phyloP scores from a whole-genome alignment of 371 early-diverging fungal species.

The Basidiobolus meristosporus region DNA sequence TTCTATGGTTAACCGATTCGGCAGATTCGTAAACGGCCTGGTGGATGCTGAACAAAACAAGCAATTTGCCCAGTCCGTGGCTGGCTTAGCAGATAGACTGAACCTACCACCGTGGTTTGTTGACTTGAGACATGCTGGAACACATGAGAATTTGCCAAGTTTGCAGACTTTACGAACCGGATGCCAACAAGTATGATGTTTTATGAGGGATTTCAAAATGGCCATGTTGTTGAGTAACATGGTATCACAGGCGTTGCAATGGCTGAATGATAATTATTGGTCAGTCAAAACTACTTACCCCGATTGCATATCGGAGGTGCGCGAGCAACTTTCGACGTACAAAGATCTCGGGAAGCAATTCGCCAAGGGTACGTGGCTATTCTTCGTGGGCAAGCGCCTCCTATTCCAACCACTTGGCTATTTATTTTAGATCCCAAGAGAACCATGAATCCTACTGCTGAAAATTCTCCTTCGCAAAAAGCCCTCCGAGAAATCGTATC shows the following conservation, averaged over 20 bases:
- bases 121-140: constrained; percentile 40
- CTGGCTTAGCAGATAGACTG: constrained; percentile 24
- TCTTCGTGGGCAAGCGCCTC: too few species aligned
- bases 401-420: too few species aligned
- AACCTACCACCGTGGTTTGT: constrained; percentile 43
- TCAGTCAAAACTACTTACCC: constrained; percentile 8
- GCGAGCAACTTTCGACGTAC: constrained; percentile 10
- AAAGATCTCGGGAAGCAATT: constrained; percentile 15
- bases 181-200: constrained; percentile 14
- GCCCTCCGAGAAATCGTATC: background rate
- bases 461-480: too few species aligned
- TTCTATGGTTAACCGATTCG: background rate
- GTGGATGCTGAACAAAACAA: constrained; percentile 35
- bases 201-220: background rate
- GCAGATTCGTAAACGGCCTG: constrained; percentile 42
- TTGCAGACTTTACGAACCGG: constrained; percentile 26
- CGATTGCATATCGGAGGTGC: constrained; percentile 5
- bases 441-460: too few species aligned
- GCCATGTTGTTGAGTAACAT: background rate
- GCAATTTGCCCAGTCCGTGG: constrained; percentile 22
- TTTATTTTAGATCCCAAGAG: too few species aligned
- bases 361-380: constrained; percentile 9
- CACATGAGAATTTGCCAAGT: constrained; percentile 40
- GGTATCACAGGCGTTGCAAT: constrained; percentile 15
- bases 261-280: constrained; percentile 27